Conservation (phyloP, 2,329 filamentous ascomycete species). For the Aspergillus tubingensis region DNA sequence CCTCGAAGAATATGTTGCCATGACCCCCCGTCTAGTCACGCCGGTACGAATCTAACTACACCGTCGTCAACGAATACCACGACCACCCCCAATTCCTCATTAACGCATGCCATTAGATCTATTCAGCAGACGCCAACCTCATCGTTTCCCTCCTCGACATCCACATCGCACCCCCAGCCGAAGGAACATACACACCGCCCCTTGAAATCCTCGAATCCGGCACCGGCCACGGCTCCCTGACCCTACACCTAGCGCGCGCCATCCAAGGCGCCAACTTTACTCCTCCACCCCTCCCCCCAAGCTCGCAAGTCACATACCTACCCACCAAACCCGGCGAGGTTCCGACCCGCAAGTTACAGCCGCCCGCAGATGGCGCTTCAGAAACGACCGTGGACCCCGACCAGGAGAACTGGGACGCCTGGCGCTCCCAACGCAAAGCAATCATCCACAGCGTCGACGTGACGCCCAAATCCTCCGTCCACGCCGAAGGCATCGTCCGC, state of each 20-base stretch:
- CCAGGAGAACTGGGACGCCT: conserved; percentile 47
- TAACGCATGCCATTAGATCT: conserved; percentile 55
- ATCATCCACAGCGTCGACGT: conserved; percentile 76
- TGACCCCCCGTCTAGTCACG: conserved; percentile 71
- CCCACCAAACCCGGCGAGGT: conserved; percentile 9
- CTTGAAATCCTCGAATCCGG: conserved; percentile 81
- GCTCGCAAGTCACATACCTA: conserved; percentile 35
- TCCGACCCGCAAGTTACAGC: conserved; percentile 14
- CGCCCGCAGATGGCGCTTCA: background rate
- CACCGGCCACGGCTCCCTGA: conserved; percentile 80
- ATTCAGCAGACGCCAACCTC: conserved; percentile 71
- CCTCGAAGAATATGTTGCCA: conserved; percentile 70
- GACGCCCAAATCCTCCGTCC: conserved; percentile 61
- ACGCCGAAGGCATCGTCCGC: conserved; percentile 65
- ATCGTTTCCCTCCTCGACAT: conserved; percentile 78
- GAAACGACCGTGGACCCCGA: conserved; percentile 15
- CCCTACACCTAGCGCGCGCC: conserved; percentile 72
- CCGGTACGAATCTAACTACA: conserved; percentile 55
- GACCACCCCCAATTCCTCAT: background rate
- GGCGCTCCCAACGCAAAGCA: conserved; percentile 60
- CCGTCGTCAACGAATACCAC: background rate
- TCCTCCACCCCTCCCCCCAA: conserved; percentile 46
- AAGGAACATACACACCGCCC: conserved; percentile 41
- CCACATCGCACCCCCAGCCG: conserved; percentile 54
- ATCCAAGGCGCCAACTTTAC: conserved; percentile 71